These are phyloP conservation scores for cucumber (Cucumis sativus) DNA, from an alignment of 306 rosid species.

Conservation along the genomic window Cucumber_9930_V3 NC_026659.2:2998501-2999000, in stretches of 20 bases:
- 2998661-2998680: constrained; percentile 33
- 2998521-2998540: not conserved
- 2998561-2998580: constrained; percentile 19
- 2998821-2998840: constrained; percentile 8
- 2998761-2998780: not conserved
- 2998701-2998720: constrained; percentile 31
- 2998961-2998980: not conserved
- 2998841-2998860: not conserved
- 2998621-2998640: constrained; percentile 71
- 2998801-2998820: constrained; percentile 8
- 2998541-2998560: not conserved
- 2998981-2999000: not conserved
- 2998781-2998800: constrained; percentile 30
- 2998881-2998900: not conserved
- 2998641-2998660: constrained; percentile 91
- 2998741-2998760: constrained; percentile 9
- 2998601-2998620: constrained; percentile 69
- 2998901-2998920: not conserved
- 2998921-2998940: not conserved
- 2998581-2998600: constrained; percentile 94
- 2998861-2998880: not conserved
- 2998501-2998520: not conserved
- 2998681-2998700: constrained; percentile 22
- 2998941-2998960: not conserved
- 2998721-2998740: constrained; percentile 65